Evolutionary conservation across 2,329 filamentous ascomycete species (phyloP), one percentile per base, ranked within the genome.

Genomic region (Phyllosticta citriasiana): DNA sequence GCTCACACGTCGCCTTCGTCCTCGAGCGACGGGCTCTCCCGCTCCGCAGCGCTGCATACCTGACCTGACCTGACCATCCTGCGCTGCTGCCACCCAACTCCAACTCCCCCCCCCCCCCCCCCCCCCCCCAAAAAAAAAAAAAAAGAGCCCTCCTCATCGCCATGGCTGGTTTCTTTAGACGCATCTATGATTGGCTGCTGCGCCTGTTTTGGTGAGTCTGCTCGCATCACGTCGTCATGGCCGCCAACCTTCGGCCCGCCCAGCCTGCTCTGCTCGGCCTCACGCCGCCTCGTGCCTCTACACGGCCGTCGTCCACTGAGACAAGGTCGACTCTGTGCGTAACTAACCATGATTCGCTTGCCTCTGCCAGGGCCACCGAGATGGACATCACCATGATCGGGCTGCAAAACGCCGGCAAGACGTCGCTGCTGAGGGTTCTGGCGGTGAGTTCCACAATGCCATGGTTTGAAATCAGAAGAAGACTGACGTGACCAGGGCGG

Each of bases 311-410:
- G 33, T 40, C 10, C 33, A 40, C 10, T 40, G 33, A 40, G 33
- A 40, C 33, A 40, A 16, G 33, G 4, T 40, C 33, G 33, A 40
- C 14, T 14, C 14, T 40, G 33, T 40, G 33, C 58, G 57, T 24
- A 62, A 52, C 64, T 63, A 60, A 57, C 63, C 66, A 70, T 70
- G 65, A 69, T 63, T 62, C 53, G 40, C 62, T 57, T 62, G 63
- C 59, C 62, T 64, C 58, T 66, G 4, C 27, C 64, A 97, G 93
- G 94, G 91, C 93, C 68, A 96, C 92, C 67, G 94, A 99, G 80
- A 97, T 99, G 92, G 94, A 99, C 78, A 93, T 99, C 73, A 97
- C 94, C 68, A 96, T 99, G 88, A 93, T 99, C 74, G 94, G 94
- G 25, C 80, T 99, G 72, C 94, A 99, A 74, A 97, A 97, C 79